phyloP scores from a whole-genome alignment of 2,329 filamentous ascomycete species.

The Aureobasidium sp. region DNA sequence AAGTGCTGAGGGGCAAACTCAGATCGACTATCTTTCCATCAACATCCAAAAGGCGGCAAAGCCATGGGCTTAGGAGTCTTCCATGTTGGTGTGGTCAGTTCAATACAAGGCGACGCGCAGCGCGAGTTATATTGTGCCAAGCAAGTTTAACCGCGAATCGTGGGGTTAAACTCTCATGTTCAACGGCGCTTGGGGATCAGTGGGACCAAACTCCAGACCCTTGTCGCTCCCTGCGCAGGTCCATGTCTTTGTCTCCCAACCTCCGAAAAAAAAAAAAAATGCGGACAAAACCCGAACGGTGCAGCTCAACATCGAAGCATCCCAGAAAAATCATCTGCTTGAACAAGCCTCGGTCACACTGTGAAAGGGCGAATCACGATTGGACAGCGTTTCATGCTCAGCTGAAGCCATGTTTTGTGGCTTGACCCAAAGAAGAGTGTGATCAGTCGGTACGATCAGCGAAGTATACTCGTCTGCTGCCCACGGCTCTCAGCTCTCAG shows the following conservation, averaged over 20 bases:
- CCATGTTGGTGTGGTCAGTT: background rate
- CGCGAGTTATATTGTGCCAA: background rate
- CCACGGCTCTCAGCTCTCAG: background rate
- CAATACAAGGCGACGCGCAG: background rate
- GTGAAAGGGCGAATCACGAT: background rate
- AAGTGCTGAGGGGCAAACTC: background rate
- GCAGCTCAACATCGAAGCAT: background rate
- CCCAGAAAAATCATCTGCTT: background rate
- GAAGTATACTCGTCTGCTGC: background rate
- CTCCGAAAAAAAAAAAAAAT: background rate
- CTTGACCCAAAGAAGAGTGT: background rate
- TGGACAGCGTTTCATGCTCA: background rate
- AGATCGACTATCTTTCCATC: background rate
- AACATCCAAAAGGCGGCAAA: background rate
- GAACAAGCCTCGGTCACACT: background rate
- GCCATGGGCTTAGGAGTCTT: background rate
- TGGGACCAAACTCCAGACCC: background rate
- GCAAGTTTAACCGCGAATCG: background rate
- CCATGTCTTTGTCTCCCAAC: background rate
- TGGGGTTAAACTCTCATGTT: background rate
- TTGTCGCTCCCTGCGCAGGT: too few species aligned
- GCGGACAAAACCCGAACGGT: background rate
- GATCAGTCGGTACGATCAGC: background rate
- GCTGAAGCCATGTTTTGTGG: conserved; percentile 7
- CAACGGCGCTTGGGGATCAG: background rate